Evolutionary conservation across 495 filamentous ascomycete species (phyloP), one percentile per base, ranked within the genome.

Genomic region (Ascodesmis nigricans): DNA sequence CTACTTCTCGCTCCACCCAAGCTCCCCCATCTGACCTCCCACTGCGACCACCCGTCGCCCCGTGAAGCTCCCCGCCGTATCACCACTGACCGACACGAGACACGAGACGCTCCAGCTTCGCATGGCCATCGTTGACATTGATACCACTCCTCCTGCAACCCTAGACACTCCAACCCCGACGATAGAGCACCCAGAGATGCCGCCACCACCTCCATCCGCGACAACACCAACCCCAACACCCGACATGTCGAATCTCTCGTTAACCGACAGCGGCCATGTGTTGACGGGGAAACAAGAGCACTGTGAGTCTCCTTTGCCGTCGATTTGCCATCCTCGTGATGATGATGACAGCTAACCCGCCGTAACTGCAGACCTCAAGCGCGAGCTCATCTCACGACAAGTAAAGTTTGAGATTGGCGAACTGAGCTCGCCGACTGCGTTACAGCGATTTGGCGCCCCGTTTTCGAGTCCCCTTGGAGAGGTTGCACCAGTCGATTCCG

Each of bases 231-330:
- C 21, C 20, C n/a, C 15, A n/a, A 21, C 38, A 17, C 24, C 24
- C 16, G 24, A 28, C 4, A 27, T 42, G 8, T 27, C 29, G 19
- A 4, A 18, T 28, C 44, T 34, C 21, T 34, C 27, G 5, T 19
- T 42, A 5, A 8, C 13, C 19, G 21, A 21, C 4, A 8, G 34
- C 23, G 29, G 33, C 17, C 41, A 33, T 11, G 17, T 74, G 39
- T 57, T 97, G 42, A 91, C 82, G 1, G 87, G 87, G 37, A 95
- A 91, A 57, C 90, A 97, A 65, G 87, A 97, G 55, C 90, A 97
- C 53, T 97, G 83, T 93, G 55, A 38, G 72, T 56, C 29, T 21
- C 20, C 34, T 5, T 17, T 13, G 9, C 10, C 14, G 1, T 27
- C 4, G 10, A 27, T 13, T 13, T 27, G 18, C 30, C 21, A 28